phyloP scores from a whole-genome alignment of 2,329 filamentous ascomycete species.

The Aspergillus luchuensis region DNA sequence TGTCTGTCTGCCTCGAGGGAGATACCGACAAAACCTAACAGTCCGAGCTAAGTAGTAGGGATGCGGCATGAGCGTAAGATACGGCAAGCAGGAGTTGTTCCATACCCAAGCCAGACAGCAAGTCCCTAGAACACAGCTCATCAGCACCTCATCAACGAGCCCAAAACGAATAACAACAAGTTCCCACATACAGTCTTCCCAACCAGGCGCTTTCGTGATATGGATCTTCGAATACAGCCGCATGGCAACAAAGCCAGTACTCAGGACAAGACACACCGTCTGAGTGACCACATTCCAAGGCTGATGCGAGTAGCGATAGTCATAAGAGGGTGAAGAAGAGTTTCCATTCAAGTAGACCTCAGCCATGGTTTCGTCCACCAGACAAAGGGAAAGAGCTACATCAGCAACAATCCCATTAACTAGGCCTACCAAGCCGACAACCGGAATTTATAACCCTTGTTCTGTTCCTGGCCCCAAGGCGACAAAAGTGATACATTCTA shows the following conservation, averaged over 20 bases:
- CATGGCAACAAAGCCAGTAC: slow-evolving; percentile 22
- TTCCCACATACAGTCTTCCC: slow-evolving; percentile 27
- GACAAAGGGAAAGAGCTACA: not conserved
- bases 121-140: slow-evolving; percentile 14
- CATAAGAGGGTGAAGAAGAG: not conserved
- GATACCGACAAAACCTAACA: slow-evolving; percentile 26
- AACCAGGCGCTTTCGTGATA: slow-evolving; percentile 26
- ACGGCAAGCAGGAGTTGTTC: not conserved
- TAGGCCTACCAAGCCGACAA: not conserved
- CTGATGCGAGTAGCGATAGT: slow-evolving; percentile 17
- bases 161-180: not conserved
- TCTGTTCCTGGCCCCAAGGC: not conserved
- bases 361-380: not conserved
- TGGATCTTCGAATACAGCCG: slow-evolving; percentile 31
- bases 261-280: slow-evolving; percentile 21
- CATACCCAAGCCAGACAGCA: slow-evolving; percentile 27
- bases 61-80: not conserved
- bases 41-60: slow-evolving; percentile 24
- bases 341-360: not conserved
- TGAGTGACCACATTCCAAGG: slow-evolving; percentile 23
- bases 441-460: not conserved
- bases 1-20: slow-evolving; percentile 24
- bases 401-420: not conserved
- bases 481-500: not conserved
- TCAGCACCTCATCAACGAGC: not conserved